Conservation (phyloP, 805 yeast genomes). For the Yarrowia sp. region DNA sequence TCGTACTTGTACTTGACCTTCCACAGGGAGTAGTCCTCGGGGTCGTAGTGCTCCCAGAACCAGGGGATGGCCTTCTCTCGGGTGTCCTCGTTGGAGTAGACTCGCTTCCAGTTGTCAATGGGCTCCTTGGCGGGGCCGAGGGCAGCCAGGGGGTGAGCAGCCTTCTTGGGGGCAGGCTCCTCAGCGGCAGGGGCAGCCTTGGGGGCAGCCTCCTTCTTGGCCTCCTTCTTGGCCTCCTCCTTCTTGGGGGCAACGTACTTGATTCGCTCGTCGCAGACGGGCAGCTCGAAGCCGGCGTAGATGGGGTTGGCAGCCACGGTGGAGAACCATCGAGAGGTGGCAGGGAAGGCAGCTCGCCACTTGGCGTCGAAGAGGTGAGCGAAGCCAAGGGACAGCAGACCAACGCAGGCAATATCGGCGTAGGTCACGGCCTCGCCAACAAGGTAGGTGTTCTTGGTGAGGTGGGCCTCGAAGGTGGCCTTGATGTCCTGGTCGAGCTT, state of each 20-base stretch:
- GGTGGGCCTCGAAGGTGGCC: conserved; percentile 38
- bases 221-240: conserved; percentile 59
- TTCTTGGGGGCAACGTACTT: conserved; percentile 71
- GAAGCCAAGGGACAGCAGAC: conserved; percentile 54
- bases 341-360: conserved; percentile 64
- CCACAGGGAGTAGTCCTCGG: conserved; percentile 92
- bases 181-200: conserved; percentile 41
- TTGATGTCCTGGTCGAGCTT: conserved; percentile 43
- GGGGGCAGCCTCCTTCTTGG: conserved; percentile 40
- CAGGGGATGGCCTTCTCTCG: conserved; percentile 91
- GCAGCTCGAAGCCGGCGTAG: conserved; percentile 49
- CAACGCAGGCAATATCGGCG: conserved; percentile 60
- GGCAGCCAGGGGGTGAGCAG: conserved; percentile 86
- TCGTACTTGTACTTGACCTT: conserved; percentile 95
- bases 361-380: conserved; percentile 57
- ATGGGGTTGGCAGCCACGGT: conserved; percentile 50
- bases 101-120: conserved; percentile 93
- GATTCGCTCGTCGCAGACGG: conserved; percentile 62
- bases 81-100: conserved; percentile 95
- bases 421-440: conserved; percentile 64
- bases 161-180: conserved; percentile 60
- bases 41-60: conserved; percentile 96
- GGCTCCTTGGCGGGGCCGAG: conserved; percentile 70
- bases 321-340: conserved; percentile 67
- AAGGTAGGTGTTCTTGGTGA: conserved; percentile 60